These are phyloP conservation scores for Claviceps sp. DNA, from an alignment of 2,329 filamentous ascomycete species.

Conservation along the genomic window DNA sequence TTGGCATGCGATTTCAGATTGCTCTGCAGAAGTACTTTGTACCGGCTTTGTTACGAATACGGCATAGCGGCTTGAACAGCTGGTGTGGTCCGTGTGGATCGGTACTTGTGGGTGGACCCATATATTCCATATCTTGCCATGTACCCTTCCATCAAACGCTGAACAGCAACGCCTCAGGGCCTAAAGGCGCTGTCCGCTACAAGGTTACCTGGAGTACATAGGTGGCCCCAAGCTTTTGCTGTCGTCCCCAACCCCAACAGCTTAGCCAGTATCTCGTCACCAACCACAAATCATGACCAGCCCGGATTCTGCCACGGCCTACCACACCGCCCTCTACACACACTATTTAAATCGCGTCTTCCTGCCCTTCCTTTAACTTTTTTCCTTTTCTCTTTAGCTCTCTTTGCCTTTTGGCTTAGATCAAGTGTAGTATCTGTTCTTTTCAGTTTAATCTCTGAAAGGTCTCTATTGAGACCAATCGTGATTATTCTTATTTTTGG, in stretches of 20 bases:
- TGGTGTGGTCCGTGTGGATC: too few species aligned
- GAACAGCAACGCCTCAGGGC: too few species aligned
- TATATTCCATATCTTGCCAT: too few species aligned
- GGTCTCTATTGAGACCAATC: constrained; percentile 56
- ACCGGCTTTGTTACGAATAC: too few species aligned
- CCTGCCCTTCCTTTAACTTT: constrained; percentile 10
- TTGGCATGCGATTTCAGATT: too few species aligned
- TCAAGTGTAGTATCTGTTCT: constrained; percentile 96
- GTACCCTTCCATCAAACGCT: too few species aligned
- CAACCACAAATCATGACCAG: background rate
- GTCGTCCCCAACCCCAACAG: background rate
- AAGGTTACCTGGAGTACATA: too few species aligned
- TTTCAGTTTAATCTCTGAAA: constrained; percentile 96
- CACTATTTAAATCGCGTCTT: constrained; percentile 14
- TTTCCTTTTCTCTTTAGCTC: constrained; percentile 26
- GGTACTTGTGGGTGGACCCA: too few species aligned
- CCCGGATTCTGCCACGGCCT: constrained; percentile 6
- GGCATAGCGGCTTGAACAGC: too few species aligned
- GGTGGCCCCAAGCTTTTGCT: too few species aligned
- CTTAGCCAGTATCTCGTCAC: background rate
- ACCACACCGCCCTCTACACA: constrained; percentile 4
- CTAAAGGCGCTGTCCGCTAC: too few species aligned
- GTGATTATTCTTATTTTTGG: constrained; percentile 66
- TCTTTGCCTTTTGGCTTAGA: constrained; percentile 58
- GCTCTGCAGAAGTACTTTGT: too few species aligned